Evolutionary conservation across 495 filamentous ascomycete species (phyloP), one percentile per base, ranked within the genome.

Genomic region (Parachaetomium inaequale): DNA sequence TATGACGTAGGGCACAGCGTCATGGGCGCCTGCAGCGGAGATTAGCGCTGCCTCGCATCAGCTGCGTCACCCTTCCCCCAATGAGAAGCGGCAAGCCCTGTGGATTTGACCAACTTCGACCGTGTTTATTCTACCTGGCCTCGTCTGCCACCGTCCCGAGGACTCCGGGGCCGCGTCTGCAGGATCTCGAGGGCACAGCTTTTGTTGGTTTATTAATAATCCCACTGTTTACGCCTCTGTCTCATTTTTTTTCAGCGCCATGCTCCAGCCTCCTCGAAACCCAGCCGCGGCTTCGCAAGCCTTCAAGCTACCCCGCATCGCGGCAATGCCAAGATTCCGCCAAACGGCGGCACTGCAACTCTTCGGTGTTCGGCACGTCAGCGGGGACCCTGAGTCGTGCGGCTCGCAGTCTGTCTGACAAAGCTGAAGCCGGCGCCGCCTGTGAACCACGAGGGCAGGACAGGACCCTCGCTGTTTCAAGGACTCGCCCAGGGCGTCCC

Each of bases 1-100:
- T 61, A 67, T 67, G 65, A 67, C 65, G 65, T 67, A 63, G 51
- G 7, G 51, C 45, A 26, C 19, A 63, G 56, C 65, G 65, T 67
- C 65, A 67, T 67, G 42, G 34, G 34, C 55, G n/a, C 19, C 26
- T 25, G 40, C 51, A 14, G 7, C 56, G 38, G 50, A 64, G 43
- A 64, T 60, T 60, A 60, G 57, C 40, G 62, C 51, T 38, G 61
- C 43, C 57, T 57, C 14, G 46, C 45, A 55, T 45, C 47, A 21
- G 21, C 51, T 60, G 58, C 58, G 47, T 60, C 58, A 60, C 49
- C 12, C 17, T 53, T 53, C n/a, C 47, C 26, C 45, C 14, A 50
- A 62, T 45, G 38, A 12, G 25, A 45, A 28, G 21, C 31, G 36
- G 19, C 26, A 4, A 7, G 28, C 26, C 2, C 14, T 38, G 31